phyloP scores from a whole-genome alignment of 192 early-diverging fungal genomes.

The Dissophora ornata region DNA sequence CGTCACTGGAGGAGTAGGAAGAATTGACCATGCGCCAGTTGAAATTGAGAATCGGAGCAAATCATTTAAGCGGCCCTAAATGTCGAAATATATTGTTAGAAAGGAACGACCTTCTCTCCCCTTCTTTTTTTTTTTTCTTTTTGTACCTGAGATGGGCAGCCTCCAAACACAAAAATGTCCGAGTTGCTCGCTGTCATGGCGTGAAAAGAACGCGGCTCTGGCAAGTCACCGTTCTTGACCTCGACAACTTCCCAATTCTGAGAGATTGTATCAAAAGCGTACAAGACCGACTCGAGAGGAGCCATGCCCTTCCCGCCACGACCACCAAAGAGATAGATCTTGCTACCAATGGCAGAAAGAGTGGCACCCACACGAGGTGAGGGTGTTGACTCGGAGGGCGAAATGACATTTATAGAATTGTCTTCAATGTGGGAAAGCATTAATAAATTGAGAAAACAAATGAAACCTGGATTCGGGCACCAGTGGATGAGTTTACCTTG shows the following conservation, averaged over 20 bases:
- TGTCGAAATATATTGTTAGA: neutral
- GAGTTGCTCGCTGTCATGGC: slow-evolving; percentile 36
- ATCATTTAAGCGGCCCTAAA: slow-evolving; percentile 42
- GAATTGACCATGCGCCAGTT: slow-evolving; percentile 14
- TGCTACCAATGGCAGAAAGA: too few relatives aligned
- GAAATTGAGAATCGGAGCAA: slow-evolving; percentile 22
- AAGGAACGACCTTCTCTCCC: too few relatives aligned
- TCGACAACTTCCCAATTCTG: slow-evolving; percentile 14
- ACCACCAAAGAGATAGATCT: too few relatives aligned
- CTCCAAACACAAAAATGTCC: slow-evolving; percentile 44
- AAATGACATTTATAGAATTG: too few relatives aligned
- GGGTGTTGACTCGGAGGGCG: too few relatives aligned
- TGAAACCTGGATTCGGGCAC: too few relatives aligned
- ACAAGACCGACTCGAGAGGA: slow-evolving; percentile 17
- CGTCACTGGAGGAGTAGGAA: slow-evolving; percentile 12
- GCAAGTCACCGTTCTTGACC: slow-evolving; percentile 10
- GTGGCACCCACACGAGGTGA: too few relatives aligned
- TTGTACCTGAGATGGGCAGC: slow-evolving; percentile 43
- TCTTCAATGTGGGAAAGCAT: too few relatives aligned
- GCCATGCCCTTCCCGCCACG: too few relatives aligned
- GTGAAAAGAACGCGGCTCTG: slow-evolving; percentile 27
- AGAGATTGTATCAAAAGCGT: slow-evolving; percentile 20
- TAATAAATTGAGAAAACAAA: too few relatives aligned
- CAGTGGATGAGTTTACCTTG: too few relatives aligned
- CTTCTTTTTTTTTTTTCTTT: too few relatives aligned